Evolutionary conservation across 2,329 filamentous ascomycete genomes (phyloP).

Genomic region (Sporothrix pallida): DNA sequence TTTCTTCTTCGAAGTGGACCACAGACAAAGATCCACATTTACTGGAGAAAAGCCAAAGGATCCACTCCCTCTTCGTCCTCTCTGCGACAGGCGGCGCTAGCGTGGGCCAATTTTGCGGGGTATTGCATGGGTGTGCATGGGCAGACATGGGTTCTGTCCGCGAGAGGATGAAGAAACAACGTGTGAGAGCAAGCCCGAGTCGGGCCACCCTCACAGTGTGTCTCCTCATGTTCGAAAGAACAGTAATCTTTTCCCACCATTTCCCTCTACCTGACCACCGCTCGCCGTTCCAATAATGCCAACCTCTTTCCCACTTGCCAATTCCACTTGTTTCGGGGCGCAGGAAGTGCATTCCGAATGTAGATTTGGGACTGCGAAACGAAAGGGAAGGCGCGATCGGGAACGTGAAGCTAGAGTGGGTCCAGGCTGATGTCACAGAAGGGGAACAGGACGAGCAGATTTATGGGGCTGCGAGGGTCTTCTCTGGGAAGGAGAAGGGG

Average conservation of each 20-base stretch:
- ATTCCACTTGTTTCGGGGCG: not conserved
- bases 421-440: slow-evolving; percentile 31
- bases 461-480: not conserved
- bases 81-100: slow-evolving; percentile 21
- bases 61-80: slow-evolving; percentile 10
- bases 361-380: not conserved
- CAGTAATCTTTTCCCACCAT: not conserved
- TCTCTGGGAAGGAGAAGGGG: not conserved
- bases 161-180: not conserved
- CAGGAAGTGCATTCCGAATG: not conserved
- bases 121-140: slow-evolving; percentile 28
- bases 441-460: not conserved
- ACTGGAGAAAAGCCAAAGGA: not conserved
- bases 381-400: slow-evolving; percentile 5
- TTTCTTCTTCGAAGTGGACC: not conserved
- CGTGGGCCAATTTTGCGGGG: slow-evolving; percentile 34
- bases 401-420: slow-evolving; percentile 25
- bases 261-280: not conserved
- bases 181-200: slow-evolving; percentile 12
- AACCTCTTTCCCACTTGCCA: not conserved
- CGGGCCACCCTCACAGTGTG: slow-evolving; percentile 1
- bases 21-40: not conserved
- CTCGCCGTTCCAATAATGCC: not conserved
- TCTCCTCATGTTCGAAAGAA: not conserved
- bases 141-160: not conserved